Conservation (phyloP, 2,329 filamentous ascomycete genomes). For the Aspergillus pseudonomiae region DNA sequence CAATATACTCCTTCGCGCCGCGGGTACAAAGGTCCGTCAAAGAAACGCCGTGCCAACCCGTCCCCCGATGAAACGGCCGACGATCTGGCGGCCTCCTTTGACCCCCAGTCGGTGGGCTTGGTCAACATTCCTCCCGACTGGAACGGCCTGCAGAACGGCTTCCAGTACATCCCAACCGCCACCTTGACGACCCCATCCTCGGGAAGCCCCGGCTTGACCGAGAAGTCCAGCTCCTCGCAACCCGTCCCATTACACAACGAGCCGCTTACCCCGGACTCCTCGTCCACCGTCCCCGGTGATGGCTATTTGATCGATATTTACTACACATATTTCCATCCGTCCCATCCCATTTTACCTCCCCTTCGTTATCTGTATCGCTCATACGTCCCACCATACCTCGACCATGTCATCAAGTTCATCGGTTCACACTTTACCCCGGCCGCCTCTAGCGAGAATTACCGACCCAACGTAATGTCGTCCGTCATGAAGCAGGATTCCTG, state of each 20-base stretch:
- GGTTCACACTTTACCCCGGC: constrained; percentile 57
- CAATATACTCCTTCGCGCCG: constrained; percentile 74
- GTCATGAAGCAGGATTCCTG: constrained; percentile 47
- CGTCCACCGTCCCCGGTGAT: constrained; percentile 35
- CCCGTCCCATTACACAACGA: constrained; percentile 23
- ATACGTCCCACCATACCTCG: constrained; percentile 50
- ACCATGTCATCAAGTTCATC: constrained; percentile 60
- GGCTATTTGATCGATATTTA: constrained; percentile 55
- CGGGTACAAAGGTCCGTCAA: constrained; percentile 72
- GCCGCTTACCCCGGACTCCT: constrained; percentile 42
- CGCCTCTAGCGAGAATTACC: constrained; percentile 49
- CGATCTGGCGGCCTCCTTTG: constrained; percentile 44
- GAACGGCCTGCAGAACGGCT: constrained; percentile 38
- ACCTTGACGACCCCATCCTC: constrained; percentile 30
- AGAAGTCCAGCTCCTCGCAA: constrained; percentile 21
- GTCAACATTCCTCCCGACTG: constrained; percentile 45
- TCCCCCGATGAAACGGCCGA: constrained; percentile 51
- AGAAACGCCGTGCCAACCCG: constrained; percentile 46
- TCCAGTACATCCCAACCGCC: constrained; percentile 27
- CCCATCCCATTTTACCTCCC: constrained; percentile 61
- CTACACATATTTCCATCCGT: constrained; percentile 58
- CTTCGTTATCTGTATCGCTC: constrained; percentile 43
- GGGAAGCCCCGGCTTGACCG: constrained; percentile 28
- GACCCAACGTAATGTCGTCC: constrained; percentile 35
- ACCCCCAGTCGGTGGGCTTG: constrained; percentile 20